Base-by-base conservation (phyloP, 1,139 yeast species). In the Hyphopichia khmerensis region DNA sequence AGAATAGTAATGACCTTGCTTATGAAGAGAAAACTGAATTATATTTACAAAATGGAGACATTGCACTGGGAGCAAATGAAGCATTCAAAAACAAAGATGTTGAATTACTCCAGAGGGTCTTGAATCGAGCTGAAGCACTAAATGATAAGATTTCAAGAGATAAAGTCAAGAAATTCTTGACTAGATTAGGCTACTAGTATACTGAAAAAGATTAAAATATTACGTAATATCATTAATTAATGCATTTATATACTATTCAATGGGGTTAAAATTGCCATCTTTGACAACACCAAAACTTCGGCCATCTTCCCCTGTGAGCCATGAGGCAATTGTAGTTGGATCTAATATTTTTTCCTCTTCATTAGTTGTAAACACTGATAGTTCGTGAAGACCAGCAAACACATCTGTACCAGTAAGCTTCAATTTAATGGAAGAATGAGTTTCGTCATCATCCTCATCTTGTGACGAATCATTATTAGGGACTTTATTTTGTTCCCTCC, bases 261-360 rank as follows among this genome's bases (percentile, higher is more conserved):
- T 33, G 16, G 34, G 27, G 11, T 13, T 46, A 43, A 75, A 75
- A 33, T 56, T 57, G 0, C 82, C 82, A 50, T 80, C 65, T 38
- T 54, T 61, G 6, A 82, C 66, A 0, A 51, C 54, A 0, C 89
- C 89, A 36, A 76, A 48, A 40, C 60, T 60, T 9, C 59, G 57
- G 1, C 83, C 87, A 49, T 82, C 84, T 57, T 87, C 93, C 2
- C 96, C 96, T 1, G 95, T 83, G 35, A 88, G 58, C 91, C 91
- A 88, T 16, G 79, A 74, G 0, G 96, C 96, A 24, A 87, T 62
- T 1, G 56, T 67, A 14, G 68, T 64, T 0, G 87, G 78, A 51
- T 86, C 76, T 2, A 84, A 56, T 0, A 74, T 53, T 37, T 77
- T 80, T 14, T 66, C 53, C 4, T 69, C 52, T 16, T 53, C 46